These are phyloP conservation scores for Boletus vermiculosoides DNA, from an alignment of 768 basidiomycete species.

Conservation along the genomic window DNA sequence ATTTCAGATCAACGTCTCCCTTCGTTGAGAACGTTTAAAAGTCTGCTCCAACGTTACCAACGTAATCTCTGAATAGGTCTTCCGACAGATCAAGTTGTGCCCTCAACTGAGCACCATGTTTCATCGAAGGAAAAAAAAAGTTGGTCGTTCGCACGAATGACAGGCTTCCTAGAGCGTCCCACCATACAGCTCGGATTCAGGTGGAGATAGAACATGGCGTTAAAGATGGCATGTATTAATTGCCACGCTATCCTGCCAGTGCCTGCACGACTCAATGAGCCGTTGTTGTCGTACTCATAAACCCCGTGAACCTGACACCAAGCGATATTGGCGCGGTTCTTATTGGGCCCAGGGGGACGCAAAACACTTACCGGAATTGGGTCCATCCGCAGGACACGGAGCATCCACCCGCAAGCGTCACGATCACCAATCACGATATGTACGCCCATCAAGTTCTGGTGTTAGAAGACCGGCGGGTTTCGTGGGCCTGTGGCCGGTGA, in stretches of 20 bases:
- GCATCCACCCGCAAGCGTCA: conserved; percentile 11
- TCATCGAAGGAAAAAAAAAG: neutral
- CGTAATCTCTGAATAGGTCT: conserved; percentile 7
- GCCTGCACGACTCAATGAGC: conserved; percentile 9
- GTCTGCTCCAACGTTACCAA: conserved; percentile 15
- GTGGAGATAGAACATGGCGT: conserved; percentile 8
- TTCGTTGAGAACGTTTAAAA: conserved; percentile 11
- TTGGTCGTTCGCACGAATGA: conserved; percentile 15
- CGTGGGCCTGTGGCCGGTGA: conserved; percentile 5
- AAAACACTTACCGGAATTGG: conserved; percentile 6
- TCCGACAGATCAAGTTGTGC: neutral
- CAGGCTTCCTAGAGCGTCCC: conserved; percentile 2
- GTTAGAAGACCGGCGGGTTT: conserved; percentile 1
- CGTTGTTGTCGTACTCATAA: conserved; percentile 3
- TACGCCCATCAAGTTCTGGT: conserved; percentile 19
- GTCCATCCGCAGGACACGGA: conserved; percentile 9
- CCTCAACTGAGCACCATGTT: neutral
- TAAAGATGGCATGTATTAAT: neutral
- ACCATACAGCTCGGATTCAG: conserved; percentile 7
- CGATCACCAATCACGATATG: conserved; percentile 14
- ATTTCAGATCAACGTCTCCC: neutral
- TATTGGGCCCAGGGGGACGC: neutral
- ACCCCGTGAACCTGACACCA: conserved; percentile 17
- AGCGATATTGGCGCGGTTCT: conserved; percentile 12
- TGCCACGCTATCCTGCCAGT: conserved; percentile 12